Percentiles rank a stretch among this genome's conserved stretches.
Conservation (phyloP, 1,139 yeast genomes). For the Scheffersomyces titani region DNA sequence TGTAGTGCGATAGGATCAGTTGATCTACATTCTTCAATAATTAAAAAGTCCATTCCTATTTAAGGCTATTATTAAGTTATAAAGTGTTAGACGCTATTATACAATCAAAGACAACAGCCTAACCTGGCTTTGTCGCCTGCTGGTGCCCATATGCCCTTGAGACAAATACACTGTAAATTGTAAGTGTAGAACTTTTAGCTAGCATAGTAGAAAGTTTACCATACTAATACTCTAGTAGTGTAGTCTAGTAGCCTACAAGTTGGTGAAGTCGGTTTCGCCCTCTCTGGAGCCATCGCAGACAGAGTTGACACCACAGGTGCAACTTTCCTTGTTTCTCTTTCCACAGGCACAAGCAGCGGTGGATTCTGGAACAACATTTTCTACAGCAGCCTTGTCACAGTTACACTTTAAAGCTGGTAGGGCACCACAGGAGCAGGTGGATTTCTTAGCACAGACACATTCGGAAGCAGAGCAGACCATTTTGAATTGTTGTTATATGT, state of each 20-base stretch:
- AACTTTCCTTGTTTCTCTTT: slow-evolving; percentile 39
- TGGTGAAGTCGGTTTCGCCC: slow-evolving; percentile 49
- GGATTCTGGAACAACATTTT: slow-evolving; percentile 40
- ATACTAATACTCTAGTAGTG: background rate
- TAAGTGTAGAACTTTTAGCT: background rate
- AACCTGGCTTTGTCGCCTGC: background rate
- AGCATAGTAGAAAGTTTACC: background rate
- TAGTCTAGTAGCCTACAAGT: slow-evolving; percentile 21
- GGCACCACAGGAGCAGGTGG: slow-evolving; percentile 54
- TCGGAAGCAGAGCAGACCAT: slow-evolving; percentile 48
- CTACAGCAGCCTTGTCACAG: slow-evolving; percentile 44
- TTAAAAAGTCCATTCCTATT: background rate
- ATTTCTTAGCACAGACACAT: slow-evolving; percentile 50
- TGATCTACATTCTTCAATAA: background rate
- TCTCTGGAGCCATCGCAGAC: slow-evolving; percentile 46
- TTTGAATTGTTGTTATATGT: slow-evolving; percentile 5
- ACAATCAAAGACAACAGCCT: background rate
- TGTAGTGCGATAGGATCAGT: background rate
- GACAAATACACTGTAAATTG: background rate
- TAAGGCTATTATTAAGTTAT: background rate
- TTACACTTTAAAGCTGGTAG: slow-evolving; percentile 48
- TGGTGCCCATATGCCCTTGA: background rate
- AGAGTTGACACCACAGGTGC: slow-evolving; percentile 45
- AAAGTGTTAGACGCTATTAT: background rate
- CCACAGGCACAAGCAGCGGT: slow-evolving; percentile 49